phyloP scores from a whole-genome alignment of 83 land plant genomes.

The Thuja plicata region DNA sequence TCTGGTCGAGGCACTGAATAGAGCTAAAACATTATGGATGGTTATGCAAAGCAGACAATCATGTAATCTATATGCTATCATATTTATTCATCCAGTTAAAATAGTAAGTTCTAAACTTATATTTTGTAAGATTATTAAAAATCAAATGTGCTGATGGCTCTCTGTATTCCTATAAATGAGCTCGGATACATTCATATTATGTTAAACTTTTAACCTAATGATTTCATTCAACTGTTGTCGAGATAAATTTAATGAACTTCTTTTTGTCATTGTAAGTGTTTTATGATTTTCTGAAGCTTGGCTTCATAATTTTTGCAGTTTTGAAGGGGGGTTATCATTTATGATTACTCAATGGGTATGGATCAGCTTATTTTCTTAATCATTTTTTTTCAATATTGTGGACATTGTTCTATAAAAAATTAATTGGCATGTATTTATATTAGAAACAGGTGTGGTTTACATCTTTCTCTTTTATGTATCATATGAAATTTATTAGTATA shows the following conservation, averaged over 20 bases:
- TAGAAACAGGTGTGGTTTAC: no score
- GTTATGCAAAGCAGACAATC: not conserved
- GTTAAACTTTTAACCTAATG: not conserved
- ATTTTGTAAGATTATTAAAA: not conserved
- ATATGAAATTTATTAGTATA: not conserved
- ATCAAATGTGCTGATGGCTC: no score
- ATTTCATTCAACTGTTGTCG: not conserved
- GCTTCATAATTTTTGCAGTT: not conserved
- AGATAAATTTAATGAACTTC: not conserved
- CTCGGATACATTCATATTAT: not conserved
- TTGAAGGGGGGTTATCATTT: not conserved
- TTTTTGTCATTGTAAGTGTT: not conserved
- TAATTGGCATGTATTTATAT: no score
- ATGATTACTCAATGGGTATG: not conserved
- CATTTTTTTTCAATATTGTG: no score
- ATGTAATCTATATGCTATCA: not conserved
- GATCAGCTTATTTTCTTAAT: not conserved
- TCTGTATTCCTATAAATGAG: not conserved
- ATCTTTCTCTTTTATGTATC: not conserved
- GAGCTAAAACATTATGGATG: not conserved
- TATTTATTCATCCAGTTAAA: not conserved
- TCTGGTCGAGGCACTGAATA: not conserved
- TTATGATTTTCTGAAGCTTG: not conserved
- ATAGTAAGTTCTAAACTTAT: not conserved
- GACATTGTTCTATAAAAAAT: no score